phyloP scores from a whole-genome alignment of 495 filamentous ascomycete genomes.

The Peziza echinospora region DNA sequence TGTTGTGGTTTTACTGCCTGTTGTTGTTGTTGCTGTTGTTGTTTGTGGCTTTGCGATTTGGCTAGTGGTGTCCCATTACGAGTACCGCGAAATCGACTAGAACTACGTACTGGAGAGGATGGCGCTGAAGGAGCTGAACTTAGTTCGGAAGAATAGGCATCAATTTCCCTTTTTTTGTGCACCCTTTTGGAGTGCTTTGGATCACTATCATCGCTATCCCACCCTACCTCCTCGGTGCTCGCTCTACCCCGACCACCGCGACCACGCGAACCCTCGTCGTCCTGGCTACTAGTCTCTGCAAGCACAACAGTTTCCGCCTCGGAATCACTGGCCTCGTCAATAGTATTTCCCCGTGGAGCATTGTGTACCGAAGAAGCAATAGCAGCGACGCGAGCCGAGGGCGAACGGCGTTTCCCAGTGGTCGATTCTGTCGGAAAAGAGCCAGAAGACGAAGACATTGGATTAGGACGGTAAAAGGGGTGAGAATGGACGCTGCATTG shows the following conservation, averaged over 20 bases:
- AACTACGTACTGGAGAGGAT: constrained; percentile 10
- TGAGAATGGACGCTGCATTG: background rate
- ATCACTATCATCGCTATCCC: constrained; percentile 4
- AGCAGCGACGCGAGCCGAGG: background rate
- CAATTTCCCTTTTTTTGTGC: constrained; percentile 8
- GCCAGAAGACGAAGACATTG: background rate
- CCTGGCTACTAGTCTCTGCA: constrained; percentile 6
- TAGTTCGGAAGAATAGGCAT: constrained; percentile 18
- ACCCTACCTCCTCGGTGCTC: constrained; percentile 4
- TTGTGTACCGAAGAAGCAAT: no score
- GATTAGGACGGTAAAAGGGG: background rate
- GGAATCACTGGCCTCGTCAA: constrained; percentile 14
- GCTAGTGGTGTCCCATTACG: constrained; percentile 4
- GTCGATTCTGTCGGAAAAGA: background rate
- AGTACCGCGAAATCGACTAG: background rate
- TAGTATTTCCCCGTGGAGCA: background rate
- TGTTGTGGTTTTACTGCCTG: constrained; percentile 3
- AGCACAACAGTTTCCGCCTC: constrained; percentile 16
- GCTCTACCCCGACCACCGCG: background rate
- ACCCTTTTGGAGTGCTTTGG: constrained; percentile 4
- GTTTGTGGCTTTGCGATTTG: background rate
- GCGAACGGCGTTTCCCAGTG: background rate
- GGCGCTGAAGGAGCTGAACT: constrained; percentile 15
- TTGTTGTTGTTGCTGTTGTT: constrained; percentile 6
- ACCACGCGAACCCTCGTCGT: background rate